phyloP scores from a whole-genome alignment of 768 basidiomycete genomes.

The Tylopilus cervinicoccineus region DNA sequence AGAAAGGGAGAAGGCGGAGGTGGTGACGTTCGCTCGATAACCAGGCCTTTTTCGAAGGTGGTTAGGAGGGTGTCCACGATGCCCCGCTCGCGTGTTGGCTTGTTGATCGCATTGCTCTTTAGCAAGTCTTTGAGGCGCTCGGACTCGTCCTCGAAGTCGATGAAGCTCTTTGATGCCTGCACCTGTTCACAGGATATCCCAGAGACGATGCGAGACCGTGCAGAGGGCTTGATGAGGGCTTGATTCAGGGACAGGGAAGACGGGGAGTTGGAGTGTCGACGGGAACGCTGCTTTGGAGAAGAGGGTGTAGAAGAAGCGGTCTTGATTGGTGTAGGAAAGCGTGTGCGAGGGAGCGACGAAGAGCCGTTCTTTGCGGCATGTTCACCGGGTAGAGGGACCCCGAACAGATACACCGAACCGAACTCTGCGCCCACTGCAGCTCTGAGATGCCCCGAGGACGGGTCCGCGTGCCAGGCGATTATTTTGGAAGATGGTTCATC shows the following conservation, averaged over 20 bases:
- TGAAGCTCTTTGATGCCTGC: constrained; percentile 73
- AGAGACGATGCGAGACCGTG: constrained; percentile 64
- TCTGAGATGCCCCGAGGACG: constrained; percentile 9
- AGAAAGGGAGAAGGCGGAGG: constrained; percentile 12
- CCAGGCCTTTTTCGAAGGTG: constrained; percentile 27
- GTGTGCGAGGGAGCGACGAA: constrained; percentile 14
- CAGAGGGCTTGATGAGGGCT: constrained; percentile 49
- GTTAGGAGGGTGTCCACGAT: constrained; percentile 31
- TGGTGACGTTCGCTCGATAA: constrained; percentile 22
- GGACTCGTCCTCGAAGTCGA: constrained; percentile 80
- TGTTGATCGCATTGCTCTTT: constrained; percentile 47
- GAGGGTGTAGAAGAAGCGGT: constrained; percentile 18
- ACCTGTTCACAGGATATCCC: constrained; percentile 65
- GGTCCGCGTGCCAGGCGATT: constrained; percentile 14
- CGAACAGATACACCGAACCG: constrained; percentile 29
- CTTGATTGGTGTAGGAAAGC: neutral
- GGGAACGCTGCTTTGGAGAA: constrained; percentile 21
- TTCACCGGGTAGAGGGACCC: constrained; percentile 23
- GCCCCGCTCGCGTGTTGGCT: constrained; percentile 22
- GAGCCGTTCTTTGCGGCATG: constrained; percentile 4
- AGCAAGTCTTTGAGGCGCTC: constrained; percentile 73
- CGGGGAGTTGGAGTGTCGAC: constrained; percentile 34
- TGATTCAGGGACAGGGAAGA: constrained; percentile 34
- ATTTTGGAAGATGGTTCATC: constrained; percentile 19
- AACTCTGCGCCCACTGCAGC: constrained; percentile 19